Conservation (phyloP, 2,329 filamentous ascomycete genomes). For the Trichoderma semiorbis region DNA sequence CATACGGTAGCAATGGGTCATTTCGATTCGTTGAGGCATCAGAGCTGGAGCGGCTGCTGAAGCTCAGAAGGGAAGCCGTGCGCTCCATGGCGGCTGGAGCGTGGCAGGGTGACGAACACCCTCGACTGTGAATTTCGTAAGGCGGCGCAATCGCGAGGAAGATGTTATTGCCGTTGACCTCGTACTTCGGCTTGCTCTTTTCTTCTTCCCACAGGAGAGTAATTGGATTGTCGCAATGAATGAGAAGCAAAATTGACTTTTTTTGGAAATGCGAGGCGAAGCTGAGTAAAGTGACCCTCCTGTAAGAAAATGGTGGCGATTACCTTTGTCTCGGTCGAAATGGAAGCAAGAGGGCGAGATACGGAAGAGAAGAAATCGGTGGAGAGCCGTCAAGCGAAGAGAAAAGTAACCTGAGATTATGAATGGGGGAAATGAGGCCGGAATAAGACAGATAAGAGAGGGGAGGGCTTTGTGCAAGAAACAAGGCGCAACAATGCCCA, state of each 20-base stretch:
- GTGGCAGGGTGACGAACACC: constrained; percentile 12
- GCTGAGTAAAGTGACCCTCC: not conserved
- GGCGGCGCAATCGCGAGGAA: not conserved
- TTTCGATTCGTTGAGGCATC: constrained; percentile 30
- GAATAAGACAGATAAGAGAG: not conserved
- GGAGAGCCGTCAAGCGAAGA: not conserved
- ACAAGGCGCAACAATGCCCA: not conserved
- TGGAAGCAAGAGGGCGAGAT: not conserved
- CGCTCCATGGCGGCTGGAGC: constrained; percentile 26
- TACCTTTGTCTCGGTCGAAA: not conserved
- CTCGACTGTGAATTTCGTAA: not conserved
- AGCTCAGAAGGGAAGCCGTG: constrained; percentile 31
- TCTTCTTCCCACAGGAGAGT: not conserved
- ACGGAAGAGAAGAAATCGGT: not conserved
- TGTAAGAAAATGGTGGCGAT: not conserved
- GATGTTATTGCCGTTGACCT: not conserved
- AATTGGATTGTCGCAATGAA: not conserved
- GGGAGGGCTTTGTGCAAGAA: not conserved
- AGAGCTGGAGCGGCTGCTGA: constrained; percentile 36
- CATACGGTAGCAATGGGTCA: constrained; percentile 35
- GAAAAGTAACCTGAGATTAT: not conserved
- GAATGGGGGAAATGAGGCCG: not conserved
- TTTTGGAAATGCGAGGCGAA: not conserved
- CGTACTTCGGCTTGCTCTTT: not conserved
- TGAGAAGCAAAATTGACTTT: not conserved